Percentiles rank a stretch among this genome's conserved stretches.
phyloP scores from a whole-genome alignment of 257 asterid genomes.

The Solanum pennellii region DNA sequence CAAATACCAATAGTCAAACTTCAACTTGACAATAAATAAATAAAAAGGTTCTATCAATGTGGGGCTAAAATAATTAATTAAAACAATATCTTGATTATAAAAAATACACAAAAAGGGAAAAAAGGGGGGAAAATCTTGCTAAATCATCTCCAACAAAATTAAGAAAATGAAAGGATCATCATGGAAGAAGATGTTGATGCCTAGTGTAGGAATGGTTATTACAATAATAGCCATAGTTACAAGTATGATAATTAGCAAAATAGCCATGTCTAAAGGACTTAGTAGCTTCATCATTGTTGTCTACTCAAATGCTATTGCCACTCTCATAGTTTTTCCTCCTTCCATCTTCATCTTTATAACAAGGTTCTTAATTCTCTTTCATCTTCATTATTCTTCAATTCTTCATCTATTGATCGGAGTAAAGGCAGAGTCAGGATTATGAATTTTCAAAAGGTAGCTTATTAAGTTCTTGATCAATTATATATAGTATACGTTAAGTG shows the following conservation, averaged over 20 bases:
- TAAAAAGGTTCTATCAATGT: neutral
- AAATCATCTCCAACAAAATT: neutral
- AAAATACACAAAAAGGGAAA: neutral
- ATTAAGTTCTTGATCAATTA: neutral
- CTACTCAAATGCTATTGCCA: constrained; percentile 31
- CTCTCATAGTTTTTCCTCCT: constrained; percentile 33
- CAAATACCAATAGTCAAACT: neutral
- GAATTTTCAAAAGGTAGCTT: too few species aligned
- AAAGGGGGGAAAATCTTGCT: neutral
- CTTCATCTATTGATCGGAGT: too few species aligned
- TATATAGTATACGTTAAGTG: too few species aligned
- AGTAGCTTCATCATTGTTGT: constrained; percentile 39
- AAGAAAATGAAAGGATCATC: neutral
- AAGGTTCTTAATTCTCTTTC: neutral
- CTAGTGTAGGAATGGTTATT: constrained; percentile 30
- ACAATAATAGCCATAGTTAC: constrained; percentile 30
- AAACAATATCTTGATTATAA: neutral
- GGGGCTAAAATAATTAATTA: neutral
- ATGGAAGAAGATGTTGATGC: constrained; percentile 13
- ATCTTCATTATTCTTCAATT: neutral
- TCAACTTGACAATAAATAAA: neutral
- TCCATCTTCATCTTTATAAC: constrained; percentile 32
- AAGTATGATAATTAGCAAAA: constrained; percentile 35
- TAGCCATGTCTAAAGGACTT: constrained; percentile 45
- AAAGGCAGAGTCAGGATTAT: neutral